These are phyloP conservation scores for Aspergillus calidoustus DNA, from an alignment of 2,329 filamentous ascomycete species.

Conservation along the genomic window DNA sequence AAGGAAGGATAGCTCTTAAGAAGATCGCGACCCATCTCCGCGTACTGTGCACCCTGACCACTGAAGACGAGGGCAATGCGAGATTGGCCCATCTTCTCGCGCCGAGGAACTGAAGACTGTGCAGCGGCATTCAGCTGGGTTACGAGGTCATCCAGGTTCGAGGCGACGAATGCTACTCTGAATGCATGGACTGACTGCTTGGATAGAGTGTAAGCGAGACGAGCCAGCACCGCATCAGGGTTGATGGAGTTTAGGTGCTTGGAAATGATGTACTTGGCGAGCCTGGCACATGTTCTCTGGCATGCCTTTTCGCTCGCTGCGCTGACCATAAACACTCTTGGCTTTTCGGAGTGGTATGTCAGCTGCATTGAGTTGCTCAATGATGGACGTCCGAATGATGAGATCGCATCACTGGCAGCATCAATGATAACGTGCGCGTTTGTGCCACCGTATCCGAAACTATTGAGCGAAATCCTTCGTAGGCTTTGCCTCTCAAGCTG, in stretches of 20 bases:
- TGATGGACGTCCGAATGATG: background rate
- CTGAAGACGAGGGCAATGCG: constrained; percentile 16
- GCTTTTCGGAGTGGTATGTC: constrained; percentile 8
- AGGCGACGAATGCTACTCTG: constrained; percentile 8
- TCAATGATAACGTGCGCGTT: constrained; percentile 20
- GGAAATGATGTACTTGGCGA: constrained; percentile 8
- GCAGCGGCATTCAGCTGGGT: constrained; percentile 5
- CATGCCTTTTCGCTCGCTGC: constrained; percentile 14
- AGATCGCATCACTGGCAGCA: constrained; percentile 10
- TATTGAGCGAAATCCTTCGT: constrained; percentile 10
- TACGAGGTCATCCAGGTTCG: constrained; percentile 1
- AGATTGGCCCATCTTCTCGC: constrained; percentile 4
- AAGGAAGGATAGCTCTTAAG: constrained; percentile 15
- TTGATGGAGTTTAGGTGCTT: constrained; percentile 8
- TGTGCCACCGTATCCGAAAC: constrained; percentile 18
- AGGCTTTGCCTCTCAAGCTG: constrained; percentile 14
- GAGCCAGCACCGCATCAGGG: constrained; percentile 6
- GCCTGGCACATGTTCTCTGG: constrained; percentile 6
- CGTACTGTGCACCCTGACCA: constrained; percentile 14
- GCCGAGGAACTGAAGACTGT: constrained; percentile 4
- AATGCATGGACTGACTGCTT: constrained; percentile 14
- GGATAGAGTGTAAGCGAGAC: constrained; percentile 7
- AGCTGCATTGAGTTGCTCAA: constrained; percentile 11
- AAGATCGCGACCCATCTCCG: constrained; percentile 15
- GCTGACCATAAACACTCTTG: constrained; percentile 9